Evolutionary conservation across 352 stramenopile species (phyloP).

Genomic region (Salisapilia sapeloensis): DNA sequence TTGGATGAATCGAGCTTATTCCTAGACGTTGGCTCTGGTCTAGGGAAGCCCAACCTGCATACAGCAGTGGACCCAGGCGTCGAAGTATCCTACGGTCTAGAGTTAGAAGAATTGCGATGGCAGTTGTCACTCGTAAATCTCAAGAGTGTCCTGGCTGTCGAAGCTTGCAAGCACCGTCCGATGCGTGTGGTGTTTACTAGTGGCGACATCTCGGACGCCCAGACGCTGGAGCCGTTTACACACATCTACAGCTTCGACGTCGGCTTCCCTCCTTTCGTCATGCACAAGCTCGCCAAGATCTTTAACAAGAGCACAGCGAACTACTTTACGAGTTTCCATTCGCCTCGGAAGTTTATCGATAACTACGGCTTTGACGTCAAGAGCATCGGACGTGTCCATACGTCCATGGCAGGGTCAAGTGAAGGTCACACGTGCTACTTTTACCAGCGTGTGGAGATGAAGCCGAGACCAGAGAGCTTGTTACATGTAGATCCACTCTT

Average conservation of each 20-base stretch:
- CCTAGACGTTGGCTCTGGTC: constrained; percentile 92
- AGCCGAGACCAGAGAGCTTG: constrained; percentile 3
- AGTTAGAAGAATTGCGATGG: constrained; percentile 91
- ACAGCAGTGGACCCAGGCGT: constrained; percentile 91
- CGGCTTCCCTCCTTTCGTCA: constrained; percentile 92
- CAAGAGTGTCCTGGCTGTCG: constrained; percentile 66
- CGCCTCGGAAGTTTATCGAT: constrained; percentile 83
- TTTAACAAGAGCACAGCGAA: constrained; percentile 84
- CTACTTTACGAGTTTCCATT: constrained; percentile 94
- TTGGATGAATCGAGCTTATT: constrained; percentile 83
- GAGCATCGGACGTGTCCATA: constrained; percentile 73
- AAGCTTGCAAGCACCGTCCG: constrained; percentile 33
- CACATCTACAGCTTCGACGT: constrained; percentile 99
- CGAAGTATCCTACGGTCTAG: constrained; percentile 90
- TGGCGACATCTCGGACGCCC: constrained; percentile 88
- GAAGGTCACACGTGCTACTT: constrained; percentile 96
- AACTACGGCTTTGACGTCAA: constrained; percentile 89
- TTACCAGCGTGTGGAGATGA: constrained; percentile 47
- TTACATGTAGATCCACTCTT: constrained; percentile 68
- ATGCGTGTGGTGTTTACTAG: constrained; percentile 80
- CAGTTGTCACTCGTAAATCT: constrained; percentile 90
- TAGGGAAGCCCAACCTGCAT: constrained; percentile 97
- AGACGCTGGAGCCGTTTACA: constrained; percentile 92
- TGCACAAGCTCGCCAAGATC: constrained; percentile 83
- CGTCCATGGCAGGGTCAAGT: constrained; percentile 91